Percentiles rank a stretch among this genome's conserved stretches.
Evolutionary conservation across 495 filamentous ascomycete species (phyloP).

Genomic region (Tuber calosporum): DNA sequence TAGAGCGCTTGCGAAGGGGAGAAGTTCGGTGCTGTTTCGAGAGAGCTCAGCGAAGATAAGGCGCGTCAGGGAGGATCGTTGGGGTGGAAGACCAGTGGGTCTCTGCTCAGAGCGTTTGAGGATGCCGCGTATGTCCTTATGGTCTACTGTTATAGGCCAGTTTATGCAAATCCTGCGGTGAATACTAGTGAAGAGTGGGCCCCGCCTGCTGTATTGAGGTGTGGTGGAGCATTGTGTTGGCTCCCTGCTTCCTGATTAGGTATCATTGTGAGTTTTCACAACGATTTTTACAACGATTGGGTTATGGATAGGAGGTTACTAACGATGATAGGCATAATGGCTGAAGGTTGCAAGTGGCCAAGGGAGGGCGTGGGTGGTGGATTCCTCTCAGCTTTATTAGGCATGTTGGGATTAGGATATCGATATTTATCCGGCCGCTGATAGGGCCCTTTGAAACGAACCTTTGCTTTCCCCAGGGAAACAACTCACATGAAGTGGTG

Average conservation of each 20-base stretch:
- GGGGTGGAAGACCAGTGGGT: conserved; percentile 39
- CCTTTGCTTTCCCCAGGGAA: background rate
- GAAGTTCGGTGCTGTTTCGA: conserved; percentile 37
- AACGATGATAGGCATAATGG: conserved; percentile 35
- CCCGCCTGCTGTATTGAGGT: background rate
- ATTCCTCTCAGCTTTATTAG: background rate
- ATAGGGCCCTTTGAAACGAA: background rate
- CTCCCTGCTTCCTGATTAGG: background rate
- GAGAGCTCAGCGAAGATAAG: conserved; percentile 39
- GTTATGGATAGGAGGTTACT: background rate
- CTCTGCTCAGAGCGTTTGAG: too few relatives aligned
- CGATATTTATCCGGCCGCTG: background rate
- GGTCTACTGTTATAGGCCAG: conserved; percentile 37
- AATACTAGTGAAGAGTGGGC: conserved; percentile 38
- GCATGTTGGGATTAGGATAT: background rate
- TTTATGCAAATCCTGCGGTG: conserved; percentile 35
- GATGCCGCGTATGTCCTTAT: conserved; percentile 38
- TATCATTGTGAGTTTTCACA: conserved; percentile 34
- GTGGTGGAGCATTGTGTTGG: background rate
- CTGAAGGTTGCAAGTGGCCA: conserved; percentile 33
- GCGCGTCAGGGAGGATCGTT: conserved; percentile 39
- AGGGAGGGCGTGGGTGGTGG: background rate
- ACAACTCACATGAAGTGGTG: background rate
- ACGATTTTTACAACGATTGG: background rate
- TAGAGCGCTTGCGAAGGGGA: conserved; percentile 39